Evolutionary conservation across 73 alveolate species (phyloP), one percentile per base, ranked within the genome.

Genomic region (Durusdinium trenchii): DNA sequence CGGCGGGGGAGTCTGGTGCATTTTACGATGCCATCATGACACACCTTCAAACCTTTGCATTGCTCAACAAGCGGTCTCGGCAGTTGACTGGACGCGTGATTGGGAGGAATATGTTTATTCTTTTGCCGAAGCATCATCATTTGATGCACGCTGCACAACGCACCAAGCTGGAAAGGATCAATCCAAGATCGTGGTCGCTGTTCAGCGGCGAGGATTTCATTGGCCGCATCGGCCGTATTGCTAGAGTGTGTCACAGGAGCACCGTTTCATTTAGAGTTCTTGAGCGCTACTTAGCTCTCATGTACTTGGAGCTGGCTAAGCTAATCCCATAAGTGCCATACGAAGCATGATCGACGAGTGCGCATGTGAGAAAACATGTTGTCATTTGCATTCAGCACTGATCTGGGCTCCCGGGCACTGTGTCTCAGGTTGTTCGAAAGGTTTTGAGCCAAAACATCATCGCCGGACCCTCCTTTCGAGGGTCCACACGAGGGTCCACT

Each of bases 1-100:
- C 91, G 23, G 71, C 46, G 36, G 45, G 0, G 3, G 91, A 81
- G 42, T 64, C 91, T 0, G 91, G 50, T 0, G 3, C 36, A 12
- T 81, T 81, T 48, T 81, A 47, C 69, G 32, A 35, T 6, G 32
- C 35, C 35, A 30, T n/a, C 46, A 30, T 81, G 46, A 81, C 71
- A 12, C 91, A 81, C 71, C 47, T 81, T 28, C 91, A 81, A 30
- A 81, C 91, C 43, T 48, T 0, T 47, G 91, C 91, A n/a, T 20
- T 81, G 91, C 91, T 81, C n/a, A 81, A 81, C 91, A 81, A 81
- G n/a, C 23, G 51, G 48, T 81, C 91, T 6, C 47, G 91, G n/a
- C 71, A 64, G 46, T 81, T 81, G 71, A 14, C 35, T 3, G 91
- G 91, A 16, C n/a, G 50, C 30, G 47, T 67, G 7, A 50, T 81